phyloP scores from a whole-genome alignment of 768 basidiomycete genomes.

The Pleurotus sapidus region DNA sequence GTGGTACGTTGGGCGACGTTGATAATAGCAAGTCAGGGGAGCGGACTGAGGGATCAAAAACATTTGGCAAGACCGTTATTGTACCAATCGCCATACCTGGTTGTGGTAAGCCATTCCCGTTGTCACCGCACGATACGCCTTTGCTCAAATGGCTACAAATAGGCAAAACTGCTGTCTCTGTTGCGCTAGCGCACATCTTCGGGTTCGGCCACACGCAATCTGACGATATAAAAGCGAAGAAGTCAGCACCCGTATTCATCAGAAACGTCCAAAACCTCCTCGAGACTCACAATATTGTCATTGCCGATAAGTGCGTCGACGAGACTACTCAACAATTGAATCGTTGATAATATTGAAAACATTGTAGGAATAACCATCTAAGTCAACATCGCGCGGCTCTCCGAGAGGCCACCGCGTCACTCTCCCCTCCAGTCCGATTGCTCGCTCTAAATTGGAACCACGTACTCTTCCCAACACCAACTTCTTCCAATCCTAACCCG shows the following conservation, averaged over 20 bases:
- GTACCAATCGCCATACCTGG: conserved; percentile 91
- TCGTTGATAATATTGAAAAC: neutral
- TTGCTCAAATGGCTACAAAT: conserved; percentile 12
- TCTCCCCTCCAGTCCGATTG: conserved; percentile 59
- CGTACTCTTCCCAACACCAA: conserved; percentile 4
- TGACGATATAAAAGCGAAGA: conserved; percentile 83
- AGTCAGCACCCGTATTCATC: conserved; percentile 64
- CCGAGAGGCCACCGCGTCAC: conserved; percentile 44
- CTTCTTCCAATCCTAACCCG: conserved; percentile 38
- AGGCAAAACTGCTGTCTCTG: conserved; percentile 87
- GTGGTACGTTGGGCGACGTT: conserved; percentile 31
- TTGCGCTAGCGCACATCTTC: conserved; percentile 80
- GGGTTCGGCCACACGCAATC: conserved; percentile 90
- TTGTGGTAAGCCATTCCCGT: conserved; percentile 61
- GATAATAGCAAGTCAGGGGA: neutral
- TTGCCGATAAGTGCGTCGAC: conserved; percentile 80
- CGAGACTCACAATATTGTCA: conserved; percentile 69
- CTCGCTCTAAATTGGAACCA: conserved; percentile 76
- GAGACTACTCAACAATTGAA: neutral
- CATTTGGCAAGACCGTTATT: conserved; percentile 75
- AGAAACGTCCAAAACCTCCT: conserved; percentile 69
- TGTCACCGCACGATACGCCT: neutral
- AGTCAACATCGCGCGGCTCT: conserved; percentile 74
- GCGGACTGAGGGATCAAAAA: conserved; percentile 14
- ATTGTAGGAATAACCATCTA: conserved; percentile 80